phyloP scores from a whole-genome alignment of 768 basidiomycete genomes.

The Coprinopsis strossmayeri region DNA sequence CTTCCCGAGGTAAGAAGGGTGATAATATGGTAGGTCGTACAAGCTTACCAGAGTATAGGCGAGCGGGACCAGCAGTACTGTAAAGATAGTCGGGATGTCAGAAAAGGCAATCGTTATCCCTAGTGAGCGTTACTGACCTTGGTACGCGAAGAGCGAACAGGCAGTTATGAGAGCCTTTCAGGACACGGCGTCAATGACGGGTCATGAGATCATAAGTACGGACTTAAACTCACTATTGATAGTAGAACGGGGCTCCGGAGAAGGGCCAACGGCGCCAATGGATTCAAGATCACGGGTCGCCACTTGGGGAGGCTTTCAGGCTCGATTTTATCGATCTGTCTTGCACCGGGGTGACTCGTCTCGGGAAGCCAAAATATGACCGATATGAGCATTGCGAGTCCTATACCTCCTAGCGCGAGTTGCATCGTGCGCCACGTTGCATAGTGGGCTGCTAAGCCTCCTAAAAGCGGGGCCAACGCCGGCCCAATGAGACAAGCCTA shows the following conservation, averaged over 20 bases:
- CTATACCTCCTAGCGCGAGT: constrained; percentile 32
- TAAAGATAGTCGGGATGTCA: too few relatives aligned
- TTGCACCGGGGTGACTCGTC: constrained; percentile 54
- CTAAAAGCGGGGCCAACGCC: constrained; percentile 52
- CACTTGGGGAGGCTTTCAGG: constrained; percentile 12
- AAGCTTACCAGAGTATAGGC: constrained; percentile 57
- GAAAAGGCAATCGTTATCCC: background rate
- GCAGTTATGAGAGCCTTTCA: constrained; percentile 21
- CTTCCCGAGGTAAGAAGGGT: background rate
- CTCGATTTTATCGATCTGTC: constrained; percentile 44
- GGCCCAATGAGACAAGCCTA: constrained; percentile 53
- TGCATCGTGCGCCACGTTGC: constrained; percentile 65
- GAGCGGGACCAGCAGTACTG: constrained; percentile 54
- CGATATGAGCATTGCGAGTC: constrained; percentile 30
- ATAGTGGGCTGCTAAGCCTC: constrained; percentile 52
- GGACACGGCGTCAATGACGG: constrained; percentile 23
- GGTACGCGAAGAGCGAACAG: constrained; percentile 28
- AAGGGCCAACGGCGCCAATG: constrained; percentile 42
- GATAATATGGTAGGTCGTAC: background rate
- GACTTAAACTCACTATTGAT: constrained; percentile 34
- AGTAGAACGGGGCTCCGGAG: constrained; percentile 56
- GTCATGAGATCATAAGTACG: constrained; percentile 23
- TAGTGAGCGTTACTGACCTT: constrained; percentile 23
- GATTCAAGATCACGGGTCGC: constrained; percentile 48
- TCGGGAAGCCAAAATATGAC: constrained; percentile 51